These are phyloP conservation scores for Cynanchum wilfordii DNA, from an alignment of 257 asterid genomes.

Conservation along the genomic window DNA sequence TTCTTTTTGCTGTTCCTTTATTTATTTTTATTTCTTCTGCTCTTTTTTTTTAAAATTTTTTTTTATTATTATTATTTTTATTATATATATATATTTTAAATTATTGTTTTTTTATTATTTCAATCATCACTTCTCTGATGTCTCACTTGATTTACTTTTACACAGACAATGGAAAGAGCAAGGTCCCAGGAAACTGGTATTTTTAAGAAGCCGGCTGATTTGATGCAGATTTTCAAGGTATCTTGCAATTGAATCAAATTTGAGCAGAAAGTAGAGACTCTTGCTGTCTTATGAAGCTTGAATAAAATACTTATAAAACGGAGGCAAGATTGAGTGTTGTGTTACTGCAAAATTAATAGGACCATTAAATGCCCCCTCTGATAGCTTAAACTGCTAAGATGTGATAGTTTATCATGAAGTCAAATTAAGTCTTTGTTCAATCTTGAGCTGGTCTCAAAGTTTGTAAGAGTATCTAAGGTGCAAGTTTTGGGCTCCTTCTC, in stretches of 20 bases:
- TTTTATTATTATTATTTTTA: too few species aligned
- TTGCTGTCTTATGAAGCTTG: neutral
- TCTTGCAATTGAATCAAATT: conserved; percentile 6
- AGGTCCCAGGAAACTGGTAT: conserved; percentile 77
- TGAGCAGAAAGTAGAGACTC: neutral
- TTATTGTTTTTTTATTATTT: neutral
- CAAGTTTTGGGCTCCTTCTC: neutral
- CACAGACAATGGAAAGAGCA: conserved; percentile 91
- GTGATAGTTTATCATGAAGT: neutral
- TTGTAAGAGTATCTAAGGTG: neutral
- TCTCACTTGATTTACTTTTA: conserved; percentile 15
- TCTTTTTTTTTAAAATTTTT: too few species aligned
- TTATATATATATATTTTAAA: neutral
- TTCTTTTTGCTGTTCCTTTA: neutral
- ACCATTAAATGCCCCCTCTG: neutral
- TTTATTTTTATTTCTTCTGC: too few species aligned
- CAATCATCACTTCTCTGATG: neutral
- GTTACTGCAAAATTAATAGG: neutral
- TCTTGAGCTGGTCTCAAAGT: neutral
- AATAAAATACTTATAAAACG: neutral
- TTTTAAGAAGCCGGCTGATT: conserved; percentile 79
- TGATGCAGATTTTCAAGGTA: conserved; percentile 92
- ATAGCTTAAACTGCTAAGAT: neutral
- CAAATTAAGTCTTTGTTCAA: neutral
- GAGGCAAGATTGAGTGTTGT: neutral